A percentile compares a stretch with the other conserved stretches of the same genome.
Evolutionary conservation across 805 yeast species (phyloP).

Genomic region (Wickerhamomyces alni): DNA sequence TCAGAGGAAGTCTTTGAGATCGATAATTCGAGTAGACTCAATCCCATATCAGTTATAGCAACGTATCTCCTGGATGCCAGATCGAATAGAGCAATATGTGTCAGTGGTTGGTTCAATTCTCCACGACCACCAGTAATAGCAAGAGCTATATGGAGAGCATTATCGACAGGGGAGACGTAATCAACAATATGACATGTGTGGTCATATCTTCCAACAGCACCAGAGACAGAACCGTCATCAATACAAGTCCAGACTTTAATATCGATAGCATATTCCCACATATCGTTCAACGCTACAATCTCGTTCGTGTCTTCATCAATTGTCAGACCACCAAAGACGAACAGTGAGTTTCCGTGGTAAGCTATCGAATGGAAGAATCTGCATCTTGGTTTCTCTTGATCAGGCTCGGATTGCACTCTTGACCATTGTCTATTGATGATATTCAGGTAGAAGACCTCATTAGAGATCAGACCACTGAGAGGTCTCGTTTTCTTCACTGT

Average conservation of each 20-base stretch:
- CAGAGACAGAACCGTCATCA: constrained; percentile 34
- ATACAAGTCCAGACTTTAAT: constrained; percentile 49
- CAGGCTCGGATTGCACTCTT: constrained; percentile 27
- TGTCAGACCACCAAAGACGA: constrained; percentile 60
- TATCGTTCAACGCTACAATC: constrained; percentile 49
- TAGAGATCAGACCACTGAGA: constrained; percentile 33
- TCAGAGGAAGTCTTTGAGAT: constrained; percentile 2
- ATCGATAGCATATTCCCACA: constrained; percentile 61
- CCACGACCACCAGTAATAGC: constrained; percentile 51
- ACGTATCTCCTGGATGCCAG: constrained; percentile 30
- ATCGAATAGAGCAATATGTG: constrained; percentile 37
- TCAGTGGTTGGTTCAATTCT: constrained; percentile 23
- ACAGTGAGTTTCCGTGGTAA: constrained; percentile 43
- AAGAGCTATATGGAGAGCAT: constrained; percentile 40
- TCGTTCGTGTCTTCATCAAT: constrained; percentile 32
- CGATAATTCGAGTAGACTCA: constrained; percentile 18
- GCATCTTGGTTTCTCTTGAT: constrained; percentile 10
- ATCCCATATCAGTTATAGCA: constrained; percentile 12
- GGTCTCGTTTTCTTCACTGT: constrained; percentile 1
- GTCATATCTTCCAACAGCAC: constrained; percentile 39
- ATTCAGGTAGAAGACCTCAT: constrained; percentile 57
- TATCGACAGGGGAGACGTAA: constrained; percentile 31
- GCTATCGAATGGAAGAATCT: constrained; percentile 58
- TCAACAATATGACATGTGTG: constrained; percentile 43
- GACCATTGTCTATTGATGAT: constrained; percentile 57